These are phyloP conservation scores for Logfia minima DNA, from an alignment of 129 eudicot species.

Conservation along the genomic window DNA sequence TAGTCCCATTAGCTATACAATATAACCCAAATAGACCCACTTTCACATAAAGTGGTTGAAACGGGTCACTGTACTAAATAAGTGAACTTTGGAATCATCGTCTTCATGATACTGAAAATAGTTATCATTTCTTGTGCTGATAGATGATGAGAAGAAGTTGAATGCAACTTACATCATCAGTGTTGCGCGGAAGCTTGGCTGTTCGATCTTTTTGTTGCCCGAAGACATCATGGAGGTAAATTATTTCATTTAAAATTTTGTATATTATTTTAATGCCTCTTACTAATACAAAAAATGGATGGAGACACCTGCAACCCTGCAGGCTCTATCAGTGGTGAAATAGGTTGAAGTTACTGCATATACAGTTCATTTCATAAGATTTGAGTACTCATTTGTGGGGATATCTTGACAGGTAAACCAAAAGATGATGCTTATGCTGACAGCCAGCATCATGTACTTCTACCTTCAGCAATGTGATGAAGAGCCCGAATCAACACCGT, in stretches of 20 bases:
- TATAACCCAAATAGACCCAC: constrained; percentile 2
- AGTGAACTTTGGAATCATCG: background rate
- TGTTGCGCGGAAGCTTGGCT: constrained; percentile 97
- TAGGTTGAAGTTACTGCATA: background rate
- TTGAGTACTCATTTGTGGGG: background rate
- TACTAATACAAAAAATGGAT: background rate
- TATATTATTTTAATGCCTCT: background rate
- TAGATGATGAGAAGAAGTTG: constrained; percentile 91
- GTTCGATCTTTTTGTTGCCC: constrained; percentile 89
- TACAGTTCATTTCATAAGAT: background rate
- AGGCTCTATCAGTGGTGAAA: background rate
- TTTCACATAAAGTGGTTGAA: background rate
- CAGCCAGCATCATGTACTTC: constrained; percentile 96
- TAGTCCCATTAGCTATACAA: too few species aligned
- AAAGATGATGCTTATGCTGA: constrained; percentile 87
- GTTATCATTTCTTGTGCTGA: constrained; percentile 10
- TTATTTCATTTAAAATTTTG: background rate
- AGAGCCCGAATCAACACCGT: constrained; percentile 48
- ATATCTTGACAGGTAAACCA: constrained; percentile 26
- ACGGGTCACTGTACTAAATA: background rate
- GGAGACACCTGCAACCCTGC: too few species aligned
- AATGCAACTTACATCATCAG: constrained; percentile 96
- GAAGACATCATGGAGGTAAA: constrained; percentile 97
- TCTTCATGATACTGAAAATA: constrained; percentile 15
- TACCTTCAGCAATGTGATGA: constrained; percentile 72